Evolutionary conservation across 345 rosid species (phyloP), one percentile per base, ranked within the genome.

Genomic region (Citrus glauca): DNA sequence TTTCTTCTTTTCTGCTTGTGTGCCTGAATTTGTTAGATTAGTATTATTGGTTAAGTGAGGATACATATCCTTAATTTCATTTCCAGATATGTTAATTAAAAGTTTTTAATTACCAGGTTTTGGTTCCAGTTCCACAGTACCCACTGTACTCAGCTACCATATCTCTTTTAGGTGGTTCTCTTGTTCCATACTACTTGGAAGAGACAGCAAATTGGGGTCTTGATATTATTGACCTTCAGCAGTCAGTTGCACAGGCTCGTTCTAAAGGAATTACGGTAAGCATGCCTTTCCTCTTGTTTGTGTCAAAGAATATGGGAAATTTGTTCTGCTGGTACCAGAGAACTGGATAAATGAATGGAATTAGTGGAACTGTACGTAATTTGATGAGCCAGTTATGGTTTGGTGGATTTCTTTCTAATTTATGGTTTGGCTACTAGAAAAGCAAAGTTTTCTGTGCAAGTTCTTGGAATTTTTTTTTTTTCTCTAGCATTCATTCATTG

Each of bases 201-300:
- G 99, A 96, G 89, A 89, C 92, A 59, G 97, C 92, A 84, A 96
- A 96, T 70, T 96, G 99, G 99, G 99, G 98, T 70, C 97, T 96
- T 81, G 98, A 96, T 83, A 73, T 91, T 71, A 80, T 86, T 78
- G 91, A 96, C 87, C 97, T 96, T 76, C 86, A 85, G 50, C 87
- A 89, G 64, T 84, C 99, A 37, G 97, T 96, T 88, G 86, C 84
- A 28, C 77, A 88, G 76, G 99, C 98, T 82, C 93, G 93, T 50
- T 84, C 88, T 45, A 87, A 88, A 80, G 99, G 99, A 81, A 92
- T 94, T 79, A 84, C 93, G 38, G 99, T 96, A 40, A 89, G 95
- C 87, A 73, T 72, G 57, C 79, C 73, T 78, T 77, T 76, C 28
- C 77, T 66, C 57, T 32, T 73, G 48, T 62, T 84, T 68, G 28